Conservation (phyloP, 257 asterid species). For the Oldenlandia corymbosa region DNA sequence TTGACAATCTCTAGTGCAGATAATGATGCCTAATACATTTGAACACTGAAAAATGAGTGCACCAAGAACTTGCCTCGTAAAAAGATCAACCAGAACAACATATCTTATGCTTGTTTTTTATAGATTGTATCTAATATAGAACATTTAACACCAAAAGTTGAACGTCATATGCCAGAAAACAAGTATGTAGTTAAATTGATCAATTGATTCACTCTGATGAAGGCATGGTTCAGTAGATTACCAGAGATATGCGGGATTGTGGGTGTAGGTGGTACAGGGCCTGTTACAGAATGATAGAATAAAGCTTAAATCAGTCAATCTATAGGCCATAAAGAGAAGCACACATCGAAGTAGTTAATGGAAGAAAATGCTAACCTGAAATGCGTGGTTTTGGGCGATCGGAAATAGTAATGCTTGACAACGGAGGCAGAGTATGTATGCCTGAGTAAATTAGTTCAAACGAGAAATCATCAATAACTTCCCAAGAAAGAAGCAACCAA, state of each 20-base stretch:
- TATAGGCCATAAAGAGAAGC: conserved; percentile 2
- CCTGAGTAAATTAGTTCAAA: conserved; percentile 35
- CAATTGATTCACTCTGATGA: background rate
- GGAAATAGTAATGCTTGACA: conserved; percentile 48
- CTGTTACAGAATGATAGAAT: conserved; percentile 5
- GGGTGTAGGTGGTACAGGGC: conserved; percentile 8
- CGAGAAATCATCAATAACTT: background rate
- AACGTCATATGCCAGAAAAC: background rate
- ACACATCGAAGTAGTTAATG: background rate
- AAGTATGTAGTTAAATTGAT: background rate
- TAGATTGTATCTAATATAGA: background rate
- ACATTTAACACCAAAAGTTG: background rate
- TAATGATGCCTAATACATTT: background rate
- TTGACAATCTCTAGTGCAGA: background rate
- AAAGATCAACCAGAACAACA: background rate
- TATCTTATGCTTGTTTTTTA: background rate
- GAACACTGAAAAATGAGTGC: background rate
- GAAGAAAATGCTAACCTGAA: conserved; percentile 1
- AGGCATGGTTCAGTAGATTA: background rate
- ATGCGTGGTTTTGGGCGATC: conserved; percentile 10
- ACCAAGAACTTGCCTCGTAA: background rate
- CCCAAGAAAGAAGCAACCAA: background rate
- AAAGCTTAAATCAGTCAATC: background rate
- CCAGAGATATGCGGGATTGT: background rate
- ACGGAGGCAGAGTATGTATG: conserved; percentile 57